phyloP scores from a whole-genome alignment of 2,329 filamentous ascomycete genomes.

The Meredithiella fracta region DNA sequence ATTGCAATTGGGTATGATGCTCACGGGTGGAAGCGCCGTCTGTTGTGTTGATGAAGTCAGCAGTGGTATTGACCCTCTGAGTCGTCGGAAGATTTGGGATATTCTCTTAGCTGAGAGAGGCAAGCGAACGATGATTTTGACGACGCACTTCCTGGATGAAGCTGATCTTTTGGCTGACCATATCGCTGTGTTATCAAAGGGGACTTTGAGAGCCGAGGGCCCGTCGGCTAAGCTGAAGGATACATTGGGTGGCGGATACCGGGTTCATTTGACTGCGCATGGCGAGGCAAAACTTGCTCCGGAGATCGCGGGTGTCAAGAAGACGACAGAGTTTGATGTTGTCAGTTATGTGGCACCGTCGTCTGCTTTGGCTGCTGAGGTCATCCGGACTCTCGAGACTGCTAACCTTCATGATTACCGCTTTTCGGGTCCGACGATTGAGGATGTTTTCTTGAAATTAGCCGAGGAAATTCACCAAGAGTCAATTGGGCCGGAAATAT shows the following conservation, averaged over 20 bases:
- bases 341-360: constrained; percentile 55
- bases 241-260: constrained; percentile 65
- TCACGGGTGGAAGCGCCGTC: constrained; percentile 73
- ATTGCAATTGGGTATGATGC: constrained; percentile 85
- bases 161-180: constrained; percentile 79
- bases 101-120: constrained; percentile 77
- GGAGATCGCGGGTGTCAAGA: constrained; percentile 37
- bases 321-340: constrained; percentile 49
- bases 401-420: constrained; percentile 59
- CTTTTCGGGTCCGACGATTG: constrained; percentile 76
- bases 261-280: constrained; percentile 49
- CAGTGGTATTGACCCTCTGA: constrained; percentile 73
- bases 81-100: constrained; percentile 82
- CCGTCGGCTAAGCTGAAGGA: constrained; percentile 79
- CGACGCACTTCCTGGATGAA: constrained; percentile 88
- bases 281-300: constrained; percentile 21
- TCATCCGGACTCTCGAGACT: constrained; percentile 53
- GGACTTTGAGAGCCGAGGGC: constrained; percentile 63
- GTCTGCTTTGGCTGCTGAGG: constrained; percentile 52
- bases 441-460: constrained; percentile 78
- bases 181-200: constrained; percentile 76
- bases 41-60: constrained; percentile 89
- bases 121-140: constrained; percentile 65
- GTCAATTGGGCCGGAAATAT: constrained; percentile 8
- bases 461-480: constrained; percentile 53